These are phyloP conservation scores for Plasmodium sp. DNA, from an alignment of 169 alveolate genomes.

Conservation along the genomic window DNA sequence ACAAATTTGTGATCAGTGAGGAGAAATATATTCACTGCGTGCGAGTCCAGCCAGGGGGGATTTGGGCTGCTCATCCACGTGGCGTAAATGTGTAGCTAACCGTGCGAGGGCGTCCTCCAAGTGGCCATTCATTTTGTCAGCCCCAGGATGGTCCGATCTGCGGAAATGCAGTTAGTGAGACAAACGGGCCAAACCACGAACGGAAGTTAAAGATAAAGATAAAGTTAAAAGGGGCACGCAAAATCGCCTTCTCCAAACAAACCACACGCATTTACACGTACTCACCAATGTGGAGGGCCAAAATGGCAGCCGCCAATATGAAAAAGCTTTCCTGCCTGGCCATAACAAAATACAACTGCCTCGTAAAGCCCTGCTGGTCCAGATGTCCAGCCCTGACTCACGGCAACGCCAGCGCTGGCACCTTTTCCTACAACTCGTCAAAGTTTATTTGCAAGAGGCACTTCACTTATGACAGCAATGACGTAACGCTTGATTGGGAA, in stretches of 20 bases:
- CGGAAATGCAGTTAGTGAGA: not conserved
- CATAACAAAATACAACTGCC: not conserved
- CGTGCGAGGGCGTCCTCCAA: not conserved
- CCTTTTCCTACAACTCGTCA: not conserved
- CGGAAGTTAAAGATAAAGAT: not conserved
- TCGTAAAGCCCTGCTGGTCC: not conserved
- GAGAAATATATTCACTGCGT: not conserved
- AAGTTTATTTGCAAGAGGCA: conserved; percentile 4
- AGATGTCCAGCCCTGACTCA: not conserved
- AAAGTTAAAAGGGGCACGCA: not conserved
- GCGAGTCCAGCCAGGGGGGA: not conserved
- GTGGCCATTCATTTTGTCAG: not conserved
- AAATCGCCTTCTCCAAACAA: not conserved
- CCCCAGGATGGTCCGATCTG: not conserved
- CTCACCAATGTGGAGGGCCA: not conserved
- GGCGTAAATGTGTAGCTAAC: not conserved
- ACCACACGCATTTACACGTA: not conserved
- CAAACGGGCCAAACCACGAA: not conserved
- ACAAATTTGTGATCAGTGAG: not conserved
- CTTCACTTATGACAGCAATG: conserved; percentile 21
- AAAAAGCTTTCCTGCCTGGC: conserved; percentile 9
- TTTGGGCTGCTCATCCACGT: not conserved
- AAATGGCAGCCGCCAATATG: conserved; percentile 10
- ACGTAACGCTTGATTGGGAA: conserved; percentile 47
- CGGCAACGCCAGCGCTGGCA: not conserved